These are phyloP conservation scores for Ganoderma sinense DNA, from an alignment of 1,284 basidiomycete species.

Conservation along the genomic window DNA sequence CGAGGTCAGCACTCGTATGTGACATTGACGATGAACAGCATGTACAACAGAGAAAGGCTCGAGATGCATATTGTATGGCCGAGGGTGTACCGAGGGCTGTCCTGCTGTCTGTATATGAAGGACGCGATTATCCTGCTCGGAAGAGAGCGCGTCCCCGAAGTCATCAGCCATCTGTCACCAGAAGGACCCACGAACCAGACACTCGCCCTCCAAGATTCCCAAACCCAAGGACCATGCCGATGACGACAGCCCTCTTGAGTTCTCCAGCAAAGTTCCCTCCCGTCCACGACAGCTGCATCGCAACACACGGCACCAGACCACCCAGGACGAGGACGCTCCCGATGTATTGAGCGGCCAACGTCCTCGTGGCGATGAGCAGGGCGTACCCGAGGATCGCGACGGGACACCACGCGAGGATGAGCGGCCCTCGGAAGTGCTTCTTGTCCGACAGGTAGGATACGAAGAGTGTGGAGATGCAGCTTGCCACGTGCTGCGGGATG, in stretches of 20 bases:
- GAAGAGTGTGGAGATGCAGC: constrained; percentile 21
- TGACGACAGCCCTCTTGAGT: constrained; percentile 70
- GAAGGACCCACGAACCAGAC: not conserved
- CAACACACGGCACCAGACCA: constrained; percentile 70
- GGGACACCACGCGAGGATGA: constrained; percentile 60
- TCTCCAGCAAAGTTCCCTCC: constrained; percentile 74
- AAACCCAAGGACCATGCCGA: constrained; percentile 72
- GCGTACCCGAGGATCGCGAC: constrained; percentile 70
- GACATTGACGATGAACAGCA: not conserved
- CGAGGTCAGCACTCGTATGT: not conserved
- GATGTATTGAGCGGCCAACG: constrained; percentile 63
- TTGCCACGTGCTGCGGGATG: constrained; percentile 29
- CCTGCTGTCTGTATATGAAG: too few species aligned
- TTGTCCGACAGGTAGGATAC: constrained; percentile 17
- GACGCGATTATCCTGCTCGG: constrained; percentile 24
- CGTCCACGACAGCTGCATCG: constrained; percentile 68
- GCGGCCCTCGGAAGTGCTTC: constrained; percentile 49
- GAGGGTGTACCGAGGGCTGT: too few species aligned
- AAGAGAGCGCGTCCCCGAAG: not conserved
- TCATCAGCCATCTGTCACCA: not conserved
- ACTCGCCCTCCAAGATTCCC: constrained; percentile 61
- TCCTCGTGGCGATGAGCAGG: constrained; percentile 56
- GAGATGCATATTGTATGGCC: constrained; percentile 21
- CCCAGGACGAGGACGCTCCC: constrained; percentile 65
- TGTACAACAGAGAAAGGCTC: constrained; percentile 17